Evolutionary conservation across 495 filamentous ascomycete genomes (phyloP), one percentile per base, ranked within the genome.

Genomic region (Daldinia loculata): DNA sequence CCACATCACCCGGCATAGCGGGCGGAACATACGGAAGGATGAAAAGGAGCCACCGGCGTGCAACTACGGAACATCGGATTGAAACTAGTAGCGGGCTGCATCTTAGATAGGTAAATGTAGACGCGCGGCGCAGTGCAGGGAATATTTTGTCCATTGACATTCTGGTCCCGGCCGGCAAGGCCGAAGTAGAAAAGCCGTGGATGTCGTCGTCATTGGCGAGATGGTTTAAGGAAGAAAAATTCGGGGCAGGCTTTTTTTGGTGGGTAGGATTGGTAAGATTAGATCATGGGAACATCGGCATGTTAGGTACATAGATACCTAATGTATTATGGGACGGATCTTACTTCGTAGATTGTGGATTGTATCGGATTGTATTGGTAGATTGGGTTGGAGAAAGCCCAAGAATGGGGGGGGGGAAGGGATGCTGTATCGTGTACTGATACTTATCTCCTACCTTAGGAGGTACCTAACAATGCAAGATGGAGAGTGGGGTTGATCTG

Each of bases 401-500:
- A 19, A 43, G 50, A 30, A 53, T 53, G 50, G 50, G 50, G 27
- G 24, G 24, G 12, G 22, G 9, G 17, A 17, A 8, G 50, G 27
- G 5, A 53, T 53, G 5, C 14, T 30, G 27, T 17, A 27, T 30
- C 50, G 50, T 30, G 63, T 67, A 72, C 56, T 48, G 38, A 61
- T 69, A 64, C 69, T 12, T 55, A 43, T 12, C 7, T 61, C 53
- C 29, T 11, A 50, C 61, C 19, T 27, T 29, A 24, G 17, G 12
- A 24, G 8, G 12, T 14, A 52, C 50, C 50, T 56, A 30, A 30
- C 53, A 30, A 64, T 73, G 66, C 66, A 48, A 69, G 66, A 73
- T 69, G 62, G 26, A 61, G 36, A 58, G 70, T 69, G 66, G 70
- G 65, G 62, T 48, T 56, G 67, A 72, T 73, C 70, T 73, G 57